Evolutionary conservation across 805 yeast species (phyloP).

Genomic region (Starmera quercuum): DNA sequence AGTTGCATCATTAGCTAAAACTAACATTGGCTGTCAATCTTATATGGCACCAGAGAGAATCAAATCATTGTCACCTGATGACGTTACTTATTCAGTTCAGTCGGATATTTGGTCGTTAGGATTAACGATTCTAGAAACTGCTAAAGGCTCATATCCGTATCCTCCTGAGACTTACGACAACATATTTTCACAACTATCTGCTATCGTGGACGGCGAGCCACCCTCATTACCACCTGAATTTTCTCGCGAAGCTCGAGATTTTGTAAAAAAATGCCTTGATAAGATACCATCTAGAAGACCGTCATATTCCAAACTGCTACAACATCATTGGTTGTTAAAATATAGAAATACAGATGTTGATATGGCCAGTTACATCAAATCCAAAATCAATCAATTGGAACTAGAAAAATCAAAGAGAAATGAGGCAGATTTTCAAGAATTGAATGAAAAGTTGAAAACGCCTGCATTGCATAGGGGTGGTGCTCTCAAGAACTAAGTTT

Average conservation of each 20-base stretch:
- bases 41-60: conserved; percentile 99
- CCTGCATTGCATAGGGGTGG: conserved; percentile 27
- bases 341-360: conserved; percentile 33
- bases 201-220: conserved; percentile 94
- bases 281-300: conserved; percentile 82
- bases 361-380: conserved; percentile 29
- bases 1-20: conserved; percentile 90
- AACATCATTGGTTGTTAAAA: conserved; percentile 76
- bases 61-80: conserved; percentile 64
- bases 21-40: conserved; percentile 95
- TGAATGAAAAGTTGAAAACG: conserved; percentile 18
- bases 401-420: conserved; percentile 9
- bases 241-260: conserved; percentile 71
- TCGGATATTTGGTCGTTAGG: conserved; percentile 96
- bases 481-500: too few relatives aligned
- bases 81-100: conserved; percentile 80
- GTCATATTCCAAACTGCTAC: conserved; percentile 62
- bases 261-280: conserved; percentile 69
- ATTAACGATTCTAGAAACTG: conserved; percentile 75
- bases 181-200: conserved; percentile 87
- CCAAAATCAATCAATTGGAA: conserved; percentile 24
- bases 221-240: conserved; percentile 67
- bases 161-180: conserved; percentile 90
- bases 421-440: conserved; percentile 14
- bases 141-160: conserved; percentile 91